Conservation (phyloP, 805 yeast genomes). For the Candida yuanshanica region DNA sequence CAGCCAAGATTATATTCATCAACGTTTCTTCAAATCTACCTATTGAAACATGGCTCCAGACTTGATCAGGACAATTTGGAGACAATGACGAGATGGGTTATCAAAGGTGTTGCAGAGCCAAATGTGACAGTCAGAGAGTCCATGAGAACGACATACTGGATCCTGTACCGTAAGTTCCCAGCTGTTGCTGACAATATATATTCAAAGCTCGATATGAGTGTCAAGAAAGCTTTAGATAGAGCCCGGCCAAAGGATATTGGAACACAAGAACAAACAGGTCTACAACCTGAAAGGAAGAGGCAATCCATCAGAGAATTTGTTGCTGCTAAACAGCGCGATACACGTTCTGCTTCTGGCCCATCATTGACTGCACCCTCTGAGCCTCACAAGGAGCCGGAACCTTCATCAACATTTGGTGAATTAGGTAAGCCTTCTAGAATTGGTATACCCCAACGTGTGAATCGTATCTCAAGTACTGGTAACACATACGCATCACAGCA, state of each 20-base stretch:
- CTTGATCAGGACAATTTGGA: conserved; percentile 31
- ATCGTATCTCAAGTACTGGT: conserved; percentile 15
- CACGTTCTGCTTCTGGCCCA: conserved; percentile 32
- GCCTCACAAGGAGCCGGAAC: conserved; percentile 2
- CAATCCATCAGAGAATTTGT: conserved; percentile 46
- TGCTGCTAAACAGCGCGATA: conserved; percentile 36
- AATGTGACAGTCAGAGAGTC: conserved; percentile 74
- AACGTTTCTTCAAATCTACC: conserved; percentile 59
- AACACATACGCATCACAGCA: neutral
- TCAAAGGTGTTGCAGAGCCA: conserved; percentile 69
- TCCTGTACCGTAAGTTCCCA: conserved; percentile 50
- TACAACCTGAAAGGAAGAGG: conserved; percentile 23
- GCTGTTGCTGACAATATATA: conserved; percentile 35
- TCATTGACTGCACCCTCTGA: conserved; percentile 15
- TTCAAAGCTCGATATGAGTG: conserved; percentile 26
- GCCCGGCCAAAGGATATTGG: conserved; percentile 39
- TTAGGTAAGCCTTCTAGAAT: conserved; percentile 20
- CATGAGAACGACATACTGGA: conserved; percentile 74
- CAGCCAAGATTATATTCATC: conserved; percentile 68
- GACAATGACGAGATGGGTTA: conserved; percentile 42
- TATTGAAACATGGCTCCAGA: conserved; percentile 44
- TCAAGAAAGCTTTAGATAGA: conserved; percentile 56
- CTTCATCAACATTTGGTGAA: conserved; percentile 7
- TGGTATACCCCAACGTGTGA: conserved; percentile 19
- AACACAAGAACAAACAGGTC: conserved; percentile 5